A percentile compares a stretch with the other conserved stretches of the same genome.
These are phyloP conservation scores for Tilletia setariae DNA, from an alignment of 1,284 basidiomycete genomes.

Conservation along the genomic window DNA sequence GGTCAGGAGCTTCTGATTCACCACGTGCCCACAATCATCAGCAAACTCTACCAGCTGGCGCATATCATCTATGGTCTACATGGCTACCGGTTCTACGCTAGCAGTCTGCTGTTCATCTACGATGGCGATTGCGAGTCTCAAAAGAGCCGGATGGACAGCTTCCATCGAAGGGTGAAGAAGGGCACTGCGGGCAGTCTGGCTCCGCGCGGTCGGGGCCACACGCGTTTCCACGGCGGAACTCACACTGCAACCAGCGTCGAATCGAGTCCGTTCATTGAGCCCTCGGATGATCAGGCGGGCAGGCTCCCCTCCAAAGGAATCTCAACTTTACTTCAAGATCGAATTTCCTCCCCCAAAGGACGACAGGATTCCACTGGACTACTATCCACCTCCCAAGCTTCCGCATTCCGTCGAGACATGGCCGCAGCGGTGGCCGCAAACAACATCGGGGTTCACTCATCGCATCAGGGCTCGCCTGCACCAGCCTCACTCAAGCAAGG, in stretches of 20 bases:
- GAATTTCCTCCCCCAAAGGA: not conserved
- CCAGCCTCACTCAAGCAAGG: constrained; percentile 9
- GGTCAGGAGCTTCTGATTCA: constrained; percentile 78
- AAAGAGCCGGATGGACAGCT: constrained; percentile 57
- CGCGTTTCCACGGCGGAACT: not conserved
- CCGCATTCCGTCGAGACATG: not conserved
- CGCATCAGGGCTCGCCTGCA: not conserved
- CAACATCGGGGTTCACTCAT: too few species aligned
- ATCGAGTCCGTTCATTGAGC: constrained; percentile 29
- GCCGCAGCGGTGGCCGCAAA: not conserved
- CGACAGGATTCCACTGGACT: not conserved
- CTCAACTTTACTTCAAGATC: not conserved
- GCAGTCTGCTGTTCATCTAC: constrained; percentile 93
- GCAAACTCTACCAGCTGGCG: constrained; percentile 90
- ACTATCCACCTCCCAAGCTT: not conserved
- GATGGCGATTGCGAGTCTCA: constrained; percentile 89
- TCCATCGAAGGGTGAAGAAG: constrained; percentile 31
- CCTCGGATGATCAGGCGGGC: constrained; percentile 19
- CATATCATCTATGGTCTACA: constrained; percentile 80
- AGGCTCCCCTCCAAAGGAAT: not conserved
- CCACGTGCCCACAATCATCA: constrained; percentile 85
- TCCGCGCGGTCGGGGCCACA: not conserved
- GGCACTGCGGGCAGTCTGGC: constrained; percentile 29
- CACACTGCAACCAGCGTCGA: constrained; percentile 23
- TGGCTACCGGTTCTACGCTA: constrained; percentile 96